Evolutionary conservation across 1,284 basidiomycete genomes (phyloP), one percentile per base, ranked within the genome.

Genomic region (Dichomitus squalens): DNA sequence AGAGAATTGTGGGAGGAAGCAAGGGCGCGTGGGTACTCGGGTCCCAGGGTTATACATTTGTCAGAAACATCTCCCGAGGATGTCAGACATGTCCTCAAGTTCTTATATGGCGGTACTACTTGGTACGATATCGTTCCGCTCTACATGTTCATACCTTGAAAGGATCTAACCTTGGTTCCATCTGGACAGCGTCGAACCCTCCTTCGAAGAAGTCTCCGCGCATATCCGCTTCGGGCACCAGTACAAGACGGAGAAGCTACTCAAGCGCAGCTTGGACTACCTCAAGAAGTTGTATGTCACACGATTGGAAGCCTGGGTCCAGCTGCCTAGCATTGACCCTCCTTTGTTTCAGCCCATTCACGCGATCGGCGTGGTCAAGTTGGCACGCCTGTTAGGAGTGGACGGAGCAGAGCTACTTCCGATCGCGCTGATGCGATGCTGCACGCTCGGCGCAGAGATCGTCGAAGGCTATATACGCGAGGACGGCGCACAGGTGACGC

Each of bases 331-430:
- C 16, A 8, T 50, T 12, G 27, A 29, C 25, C 59, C 59, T 23
- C 55, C 59, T 11, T 31, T 31, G 2, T 57, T 57, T 33, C 33
- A 54, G 12, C 31, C 18, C 50, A 18, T 50, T n/a, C 53, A 61
- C 29, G 46, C 33, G 29, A 59, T 63, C 25, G 61, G 58, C 21
- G 61, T 60, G 21, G 58, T 63, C 33, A 63, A 59, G 34, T 31
- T 63, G 48, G 61, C 61, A 25, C 52, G 58, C 14, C 43, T 55
- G 34, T 55, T 44, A 4, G 27, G 41, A 16, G 35, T 51, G 12
- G 46, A 46, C 12, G 41, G 41, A 4, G 41, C n/a, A 8, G 25
- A 18, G 4, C 38, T 63, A 1, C 53, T 59, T 12, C 53, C 58
- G 2, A 33, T 50, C 2, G 61, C 58, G 4, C 49, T 63, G 16